Evolutionary conservation across 2,329 filamentous ascomycete species (phyloP).

Genomic region (Diaporthe destruens): DNA sequence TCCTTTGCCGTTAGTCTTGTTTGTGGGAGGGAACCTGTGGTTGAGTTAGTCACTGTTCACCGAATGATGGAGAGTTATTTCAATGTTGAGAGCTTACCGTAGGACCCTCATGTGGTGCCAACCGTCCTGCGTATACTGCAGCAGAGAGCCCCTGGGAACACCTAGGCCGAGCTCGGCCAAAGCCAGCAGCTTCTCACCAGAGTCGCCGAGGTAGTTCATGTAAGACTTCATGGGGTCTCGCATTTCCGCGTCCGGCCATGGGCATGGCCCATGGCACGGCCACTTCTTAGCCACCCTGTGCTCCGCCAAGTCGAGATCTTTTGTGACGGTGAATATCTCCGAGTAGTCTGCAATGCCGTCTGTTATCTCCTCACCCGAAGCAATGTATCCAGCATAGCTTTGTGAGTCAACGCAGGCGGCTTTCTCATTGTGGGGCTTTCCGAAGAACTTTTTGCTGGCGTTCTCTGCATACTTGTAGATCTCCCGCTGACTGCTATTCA

Average conservation of each 20-base stretch:
- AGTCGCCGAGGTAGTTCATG: constrained; percentile 55
- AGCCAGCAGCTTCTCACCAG: constrained; percentile 59
- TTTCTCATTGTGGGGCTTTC: constrained; percentile 53
- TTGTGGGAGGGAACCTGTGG: constrained; percentile 50
- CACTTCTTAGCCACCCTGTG: constrained; percentile 56
- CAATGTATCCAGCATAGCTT: constrained; percentile 63
- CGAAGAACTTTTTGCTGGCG: constrained; percentile 57
- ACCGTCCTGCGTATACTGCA: constrained; percentile 58
- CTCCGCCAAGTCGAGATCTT: constrained; percentile 57
- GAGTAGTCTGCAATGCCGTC: constrained; percentile 64
- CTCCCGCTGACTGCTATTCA: constrained; percentile 51
- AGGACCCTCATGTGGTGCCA: constrained; percentile 65
- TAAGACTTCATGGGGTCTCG: constrained; percentile 55
- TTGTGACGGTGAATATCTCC: constrained; percentile 66
- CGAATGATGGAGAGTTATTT: not conserved
- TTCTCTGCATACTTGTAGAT: constrained; percentile 54
- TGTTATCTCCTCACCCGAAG: constrained; percentile 62
- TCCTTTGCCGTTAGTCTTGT: constrained; percentile 61
- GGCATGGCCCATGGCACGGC: constrained; percentile 64
- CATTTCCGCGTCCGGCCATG: constrained; percentile 60
- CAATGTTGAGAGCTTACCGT: constrained; percentile 52
- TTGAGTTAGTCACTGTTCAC: not conserved
- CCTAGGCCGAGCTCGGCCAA: constrained; percentile 60
- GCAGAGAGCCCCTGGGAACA: constrained; percentile 56
- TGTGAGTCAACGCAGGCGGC: constrained; percentile 57